Conservation (phyloP, 1,139 yeast genomes). For the Hyphopichia fennica region DNA sequence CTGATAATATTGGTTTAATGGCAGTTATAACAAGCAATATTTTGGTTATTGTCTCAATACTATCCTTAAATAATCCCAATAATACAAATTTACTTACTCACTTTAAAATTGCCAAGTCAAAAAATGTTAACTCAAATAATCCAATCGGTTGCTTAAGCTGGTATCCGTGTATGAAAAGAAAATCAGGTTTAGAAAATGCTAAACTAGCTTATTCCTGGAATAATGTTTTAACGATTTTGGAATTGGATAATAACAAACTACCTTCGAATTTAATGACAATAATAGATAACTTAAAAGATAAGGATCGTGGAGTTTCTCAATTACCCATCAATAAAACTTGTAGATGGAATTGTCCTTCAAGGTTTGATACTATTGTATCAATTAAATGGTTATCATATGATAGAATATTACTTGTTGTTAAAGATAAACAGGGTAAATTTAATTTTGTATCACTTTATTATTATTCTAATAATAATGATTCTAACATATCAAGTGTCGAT, state of each 20-base stretch:
- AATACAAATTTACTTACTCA: slow-evolving; percentile 46
- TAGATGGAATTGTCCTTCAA: slow-evolving; percentile 37
- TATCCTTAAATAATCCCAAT: slow-evolving; percentile 43
- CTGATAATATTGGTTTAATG: slow-evolving; percentile 58
- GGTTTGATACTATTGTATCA: slow-evolving; percentile 45
- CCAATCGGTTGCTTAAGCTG: slow-evolving; percentile 53
- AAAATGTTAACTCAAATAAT: slow-evolving; percentile 13
- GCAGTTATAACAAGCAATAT: slow-evolving; percentile 59
- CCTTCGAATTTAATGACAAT: slow-evolving; percentile 28
- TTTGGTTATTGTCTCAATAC: slow-evolving; percentile 54
- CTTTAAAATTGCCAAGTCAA: slow-evolving; percentile 51
- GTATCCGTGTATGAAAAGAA: slow-evolving; percentile 44
- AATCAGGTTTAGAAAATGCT: slow-evolving; percentile 35
- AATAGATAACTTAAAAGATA: slow-evolving; percentile 37
- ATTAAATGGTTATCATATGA: slow-evolving; percentile 62
- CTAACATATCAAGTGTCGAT: slow-evolving; percentile 2
- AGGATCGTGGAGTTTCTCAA: slow-evolving; percentile 36
- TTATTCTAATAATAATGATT: not conserved
- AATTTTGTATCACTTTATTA: slow-evolving; percentile 8
- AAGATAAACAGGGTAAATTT: slow-evolving; percentile 2
- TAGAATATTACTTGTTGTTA: slow-evolving; percentile 41
- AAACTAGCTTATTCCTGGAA: slow-evolving; percentile 69
- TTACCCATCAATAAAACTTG: slow-evolving; percentile 46
- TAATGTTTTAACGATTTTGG: slow-evolving; percentile 55
- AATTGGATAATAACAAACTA: slow-evolving; percentile 37